Evolutionary conservation across 2,329 filamentous ascomycete species (phyloP).

Genomic region (Beauveria pseudobassiana): DNA sequence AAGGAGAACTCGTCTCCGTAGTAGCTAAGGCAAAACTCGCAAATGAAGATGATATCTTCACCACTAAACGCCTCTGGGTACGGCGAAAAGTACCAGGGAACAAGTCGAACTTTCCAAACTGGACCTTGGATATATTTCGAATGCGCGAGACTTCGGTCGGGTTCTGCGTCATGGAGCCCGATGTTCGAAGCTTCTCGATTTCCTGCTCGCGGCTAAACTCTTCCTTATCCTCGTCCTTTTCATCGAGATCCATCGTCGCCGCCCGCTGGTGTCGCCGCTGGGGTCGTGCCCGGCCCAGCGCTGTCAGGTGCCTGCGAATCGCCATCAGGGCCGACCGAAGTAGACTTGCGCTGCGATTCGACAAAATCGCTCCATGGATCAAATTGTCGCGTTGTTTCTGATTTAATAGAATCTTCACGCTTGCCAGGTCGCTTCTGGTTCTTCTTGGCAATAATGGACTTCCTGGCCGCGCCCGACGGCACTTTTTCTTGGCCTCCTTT

Average conservation of each 20-base stretch:
- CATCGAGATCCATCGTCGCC: conserved; percentile 49
- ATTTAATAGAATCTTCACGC: conserved; percentile 46
- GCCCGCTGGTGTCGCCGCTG: conserved; percentile 37
- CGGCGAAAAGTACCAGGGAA: conserved; percentile 98
- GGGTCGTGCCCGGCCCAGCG: conserved; percentile 36
- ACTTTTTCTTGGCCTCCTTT: conserved; percentile 67
- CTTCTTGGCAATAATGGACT: conserved; percentile 47
- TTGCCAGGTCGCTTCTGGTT: conserved; percentile 47
- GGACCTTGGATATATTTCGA: conserved; percentile 85
- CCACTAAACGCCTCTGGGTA: conserved; percentile 87
- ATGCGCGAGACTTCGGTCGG: conserved; percentile 95
- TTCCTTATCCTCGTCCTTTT: conserved; percentile 39
- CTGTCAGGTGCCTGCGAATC: conserved; percentile 38
- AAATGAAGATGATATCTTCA: conserved; percentile 87
- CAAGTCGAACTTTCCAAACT: conserved; percentile 86
- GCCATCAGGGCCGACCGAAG: conserved; percentile 33
- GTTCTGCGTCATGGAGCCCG: conserved; percentile 98
- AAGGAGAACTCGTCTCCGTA: conserved; percentile 80
- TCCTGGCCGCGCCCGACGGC: conserved; percentile 49
- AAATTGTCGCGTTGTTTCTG: conserved; percentile 46
- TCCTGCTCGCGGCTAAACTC: conserved; percentile 78
- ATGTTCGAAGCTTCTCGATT: conserved; percentile 90
- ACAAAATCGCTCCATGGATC: conserved; percentile 46
- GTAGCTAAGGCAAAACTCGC: conserved; percentile 93
- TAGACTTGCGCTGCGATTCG: conserved; percentile 40